Conservation (phyloP, 768 basidiomycete genomes). For the Agrocybe pediades region DNA sequence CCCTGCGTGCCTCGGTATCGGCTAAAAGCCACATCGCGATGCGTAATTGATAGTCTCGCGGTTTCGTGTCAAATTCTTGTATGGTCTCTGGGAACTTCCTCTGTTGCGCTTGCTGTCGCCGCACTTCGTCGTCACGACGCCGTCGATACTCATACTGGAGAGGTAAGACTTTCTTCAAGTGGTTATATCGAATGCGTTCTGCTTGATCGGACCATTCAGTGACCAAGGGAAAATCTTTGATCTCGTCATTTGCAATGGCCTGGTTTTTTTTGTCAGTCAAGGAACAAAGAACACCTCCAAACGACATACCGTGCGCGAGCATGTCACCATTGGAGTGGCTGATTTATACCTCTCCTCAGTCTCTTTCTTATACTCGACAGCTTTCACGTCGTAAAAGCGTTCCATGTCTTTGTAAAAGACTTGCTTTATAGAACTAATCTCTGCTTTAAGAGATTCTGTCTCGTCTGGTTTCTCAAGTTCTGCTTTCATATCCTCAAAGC, state of each 20-base stretch:
- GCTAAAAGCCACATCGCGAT: constrained; percentile 47
- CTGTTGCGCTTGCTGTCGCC: constrained; percentile 24
- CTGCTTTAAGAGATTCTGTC: constrained; percentile 22
- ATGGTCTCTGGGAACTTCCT: constrained; percentile 33
- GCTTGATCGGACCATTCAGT: constrained; percentile 30
- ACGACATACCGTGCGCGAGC: neutral
- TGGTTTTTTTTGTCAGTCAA: neutral
- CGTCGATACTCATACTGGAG: constrained; percentile 19
- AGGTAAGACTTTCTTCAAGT: constrained; percentile 26
- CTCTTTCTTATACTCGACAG: neutral
- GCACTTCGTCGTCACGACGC: constrained; percentile 22
- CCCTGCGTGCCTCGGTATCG: constrained; percentile 31
- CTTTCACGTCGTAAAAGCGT: constrained; percentile 3
- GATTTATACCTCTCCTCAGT: neutral
- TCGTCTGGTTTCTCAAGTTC: constrained; percentile 31
- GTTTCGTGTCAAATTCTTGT: constrained; percentile 34
- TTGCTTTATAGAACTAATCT: constrained; percentile 26
- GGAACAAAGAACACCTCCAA: neutral
- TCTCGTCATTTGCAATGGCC: neutral
- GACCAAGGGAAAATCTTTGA: no score
- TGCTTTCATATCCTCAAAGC: constrained; percentile 35
- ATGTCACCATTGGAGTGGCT: neutral
- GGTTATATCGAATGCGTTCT: constrained; percentile 29
- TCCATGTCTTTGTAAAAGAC: constrained; percentile 38
- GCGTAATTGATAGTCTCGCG: constrained; percentile 48